These are phyloP conservation scores for Trichoderma semiorbis DNA, from an alignment of 2,329 filamentous ascomycete genomes.

Conservation along the genomic window DNA sequence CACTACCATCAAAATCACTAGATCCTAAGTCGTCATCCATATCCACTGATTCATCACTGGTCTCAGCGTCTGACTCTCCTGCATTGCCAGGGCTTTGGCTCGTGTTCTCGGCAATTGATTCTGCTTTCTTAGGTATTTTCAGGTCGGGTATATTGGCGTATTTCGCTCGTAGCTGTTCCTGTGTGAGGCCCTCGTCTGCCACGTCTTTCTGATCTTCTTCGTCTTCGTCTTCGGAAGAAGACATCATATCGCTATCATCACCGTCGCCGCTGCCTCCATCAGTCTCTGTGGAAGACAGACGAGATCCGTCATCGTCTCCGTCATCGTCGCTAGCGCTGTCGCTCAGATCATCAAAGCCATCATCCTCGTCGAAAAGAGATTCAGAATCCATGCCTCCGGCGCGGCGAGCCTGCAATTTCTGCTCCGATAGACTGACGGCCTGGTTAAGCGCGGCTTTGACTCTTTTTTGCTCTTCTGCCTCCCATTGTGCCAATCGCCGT, in stretches of 20 bases:
- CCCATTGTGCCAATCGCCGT: conserved; percentile 58
- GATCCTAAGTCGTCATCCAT: conserved; percentile 66
- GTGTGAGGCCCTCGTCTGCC: conserved; percentile 63
- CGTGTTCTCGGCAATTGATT: conserved; percentile 24
- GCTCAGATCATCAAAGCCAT: conserved; percentile 45
- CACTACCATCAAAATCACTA: conserved; percentile 46
- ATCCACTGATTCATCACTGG: conserved; percentile 62
- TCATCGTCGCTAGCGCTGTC: conserved; percentile 43
- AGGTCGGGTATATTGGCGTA: conserved; percentile 62
- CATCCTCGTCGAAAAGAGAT: conserved; percentile 42
- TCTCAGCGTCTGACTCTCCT: conserved; percentile 40
- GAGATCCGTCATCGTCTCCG: conserved; percentile 33
- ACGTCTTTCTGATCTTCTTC: conserved; percentile 51
- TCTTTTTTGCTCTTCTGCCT: conserved; percentile 60
- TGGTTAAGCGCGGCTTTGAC: conserved; percentile 68
- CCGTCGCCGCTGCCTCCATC: conserved; percentile 29
- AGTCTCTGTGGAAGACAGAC: conserved; percentile 33
- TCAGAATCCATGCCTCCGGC: conserved; percentile 52
- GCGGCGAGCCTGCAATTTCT: conserved; percentile 62
- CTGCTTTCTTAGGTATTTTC: conserved; percentile 30
- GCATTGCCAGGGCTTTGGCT: conserved; percentile 24
- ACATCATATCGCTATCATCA: conserved; percentile 52
- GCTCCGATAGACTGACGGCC: conserved; percentile 68
- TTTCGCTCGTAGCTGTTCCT: conserved; percentile 66
- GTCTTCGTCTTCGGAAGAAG: conserved; percentile 60